Conservation (phyloP, 306 rosid genomes). For the Lablab purpureus region DNA sequence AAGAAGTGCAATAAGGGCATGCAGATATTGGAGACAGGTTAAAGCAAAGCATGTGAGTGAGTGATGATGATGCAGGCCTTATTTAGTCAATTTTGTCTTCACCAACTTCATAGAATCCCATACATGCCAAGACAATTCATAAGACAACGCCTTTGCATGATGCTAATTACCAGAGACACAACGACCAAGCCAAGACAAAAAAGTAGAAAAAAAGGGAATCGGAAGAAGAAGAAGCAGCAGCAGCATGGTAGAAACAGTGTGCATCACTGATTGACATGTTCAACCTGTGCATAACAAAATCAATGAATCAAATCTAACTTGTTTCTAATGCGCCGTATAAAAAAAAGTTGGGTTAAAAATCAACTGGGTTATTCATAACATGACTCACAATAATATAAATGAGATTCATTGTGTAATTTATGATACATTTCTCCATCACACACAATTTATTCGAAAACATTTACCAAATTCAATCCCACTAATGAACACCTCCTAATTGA, state of each 20-base stretch:
- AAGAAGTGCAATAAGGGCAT: constrained; percentile 26
- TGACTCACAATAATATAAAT: no score
- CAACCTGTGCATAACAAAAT: no score
- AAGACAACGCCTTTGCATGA: constrained; percentile 12
- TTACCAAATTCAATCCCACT: no score
- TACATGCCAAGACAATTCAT: constrained; percentile 12
- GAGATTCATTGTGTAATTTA: no score
- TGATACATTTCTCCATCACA: no score
- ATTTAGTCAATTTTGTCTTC: constrained; percentile 19
- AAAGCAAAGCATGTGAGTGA: constrained; percentile 25
- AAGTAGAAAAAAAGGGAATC: not conserved
- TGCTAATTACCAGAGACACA: not conserved
- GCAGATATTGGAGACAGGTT: not conserved
- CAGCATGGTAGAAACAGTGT: not conserved
- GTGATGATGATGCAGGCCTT: constrained; percentile 23
- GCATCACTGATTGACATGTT: no score
- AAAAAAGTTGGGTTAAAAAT: no score
- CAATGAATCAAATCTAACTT: no score
- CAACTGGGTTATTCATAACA: no score
- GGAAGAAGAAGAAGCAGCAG: not conserved
- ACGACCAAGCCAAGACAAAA: not conserved
- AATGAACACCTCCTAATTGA: no score
- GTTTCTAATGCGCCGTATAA: no score
- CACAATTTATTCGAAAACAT: no score
- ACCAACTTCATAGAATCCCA: not conserved